Evolutionary conservation across 768 basidiomycete species (phyloP).

Genomic region (Termitomyces sp.): DNA sequence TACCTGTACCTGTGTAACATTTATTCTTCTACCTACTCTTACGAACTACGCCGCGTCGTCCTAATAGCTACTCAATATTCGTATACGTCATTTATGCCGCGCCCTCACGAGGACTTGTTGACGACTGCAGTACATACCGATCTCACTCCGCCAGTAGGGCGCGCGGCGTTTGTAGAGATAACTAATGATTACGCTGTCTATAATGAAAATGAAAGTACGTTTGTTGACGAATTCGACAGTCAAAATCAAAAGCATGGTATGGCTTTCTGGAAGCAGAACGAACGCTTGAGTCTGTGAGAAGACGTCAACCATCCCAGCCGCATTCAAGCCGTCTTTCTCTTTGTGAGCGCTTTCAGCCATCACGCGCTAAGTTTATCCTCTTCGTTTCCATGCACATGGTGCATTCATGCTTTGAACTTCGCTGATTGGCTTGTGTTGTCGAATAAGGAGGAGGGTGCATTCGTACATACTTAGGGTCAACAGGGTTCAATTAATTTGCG

Average conservation of each 20-base stretch:
- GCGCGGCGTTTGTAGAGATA: slow-evolving; percentile 4
- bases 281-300: not conserved
- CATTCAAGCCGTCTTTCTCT: not conserved
- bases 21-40: slow-evolving; percentile 6
- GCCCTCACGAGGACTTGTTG: not conserved
- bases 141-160: not conserved
- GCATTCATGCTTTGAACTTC: not conserved
- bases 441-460: not conserved
- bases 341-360: not conserved
- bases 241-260: not conserved
- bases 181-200: slow-evolving; percentile 9
- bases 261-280: not conserved
- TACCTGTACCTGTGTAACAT: slow-evolving; percentile 6
- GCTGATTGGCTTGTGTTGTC: not conserved
- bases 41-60: slow-evolving; percentile 6
- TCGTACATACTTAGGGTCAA: not conserved
- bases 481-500: not conserved
- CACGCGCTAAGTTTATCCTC: not conserved
- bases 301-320: not conserved
- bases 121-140: not conserved
- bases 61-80: not conserved
- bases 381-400: not conserved
- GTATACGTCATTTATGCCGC: not conserved
- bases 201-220: slow-evolving; percentile 4
- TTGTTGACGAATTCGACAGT: not conserved